Base-by-base conservation (phyloP, 108 stramenopile genomes). In the Poteriospumella lacustris region DNA sequence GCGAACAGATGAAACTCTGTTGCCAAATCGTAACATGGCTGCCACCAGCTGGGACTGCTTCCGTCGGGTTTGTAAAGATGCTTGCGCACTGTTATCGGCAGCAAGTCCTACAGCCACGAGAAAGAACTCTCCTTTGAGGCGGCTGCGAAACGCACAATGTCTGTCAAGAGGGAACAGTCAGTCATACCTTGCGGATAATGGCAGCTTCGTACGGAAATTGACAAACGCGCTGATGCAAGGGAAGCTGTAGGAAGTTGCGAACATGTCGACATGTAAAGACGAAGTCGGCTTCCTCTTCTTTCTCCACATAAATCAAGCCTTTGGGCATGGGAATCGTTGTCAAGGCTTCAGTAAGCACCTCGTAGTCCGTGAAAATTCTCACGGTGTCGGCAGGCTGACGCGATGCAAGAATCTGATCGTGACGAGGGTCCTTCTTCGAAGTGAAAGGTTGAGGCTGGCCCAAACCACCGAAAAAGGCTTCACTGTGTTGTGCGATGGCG, bases 1-100 rank as follows among this genome's bases (percentile, higher is more conserved):
- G 60, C 60, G 31, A 64, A 64, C 31, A 64, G 31, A 64, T 64
- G 60, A 34, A 64, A 64, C 31, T 64, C 60, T 64, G 60, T 64
- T 64, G 12, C 9, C 29, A 64, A 34, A 24, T 64, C 60, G 31
- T 12, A 64, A 34, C 24, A 64, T 3, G 60, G 60, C 5, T 31
- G 31, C 60, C 60, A 64, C 60, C 60, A 64, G 3, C 24, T 24
- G 9, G 60, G 60, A 3, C 33, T 9, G 3, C 36, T 64, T 9
- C 24, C 52, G 24, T 24, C 31, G 5, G 28, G 33, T 34, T 12
- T 34, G 36, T 64, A 64, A 24, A 26, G 36, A 19, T 33, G 36
- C 60, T 31, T 64, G 28, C 60, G 28, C 31, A 64, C 31, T 24
- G 60, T 64, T 33, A 64, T 34, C 31, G 60, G 60, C 60, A 64